These are phyloP conservation scores for Lactarius quietus DNA, from an alignment of 768 basidiomycete genomes.

Conservation along the genomic window DNA sequence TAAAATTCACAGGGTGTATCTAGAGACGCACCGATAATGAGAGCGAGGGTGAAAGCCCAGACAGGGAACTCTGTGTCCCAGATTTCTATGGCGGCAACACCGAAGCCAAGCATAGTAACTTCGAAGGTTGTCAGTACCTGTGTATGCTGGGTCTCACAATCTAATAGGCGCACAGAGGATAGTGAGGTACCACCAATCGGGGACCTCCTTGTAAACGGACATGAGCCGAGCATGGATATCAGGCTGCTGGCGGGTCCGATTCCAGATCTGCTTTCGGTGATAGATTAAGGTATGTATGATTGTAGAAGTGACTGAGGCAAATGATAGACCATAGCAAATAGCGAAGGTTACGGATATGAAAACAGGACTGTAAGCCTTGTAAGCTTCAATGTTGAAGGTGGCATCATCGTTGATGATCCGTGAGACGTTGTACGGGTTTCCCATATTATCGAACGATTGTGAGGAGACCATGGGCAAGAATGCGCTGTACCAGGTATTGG, in stretches of 20 bases:
- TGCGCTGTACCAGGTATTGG: too few relatives aligned
- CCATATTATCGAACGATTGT: slow-evolving; percentile 72
- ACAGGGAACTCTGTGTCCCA: too few relatives aligned
- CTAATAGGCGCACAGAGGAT: too few relatives aligned
- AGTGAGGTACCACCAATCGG: too few relatives aligned
- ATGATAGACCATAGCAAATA: slow-evolving; percentile 73
- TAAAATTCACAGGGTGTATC: neutral
- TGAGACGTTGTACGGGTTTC: slow-evolving; percentile 57
- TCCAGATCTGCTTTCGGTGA: slow-evolving; percentile 77
- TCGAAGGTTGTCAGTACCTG: too few relatives aligned
- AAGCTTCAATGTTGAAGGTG: slow-evolving; percentile 57
- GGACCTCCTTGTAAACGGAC: too few relatives aligned
- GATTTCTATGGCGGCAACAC: too few relatives aligned
- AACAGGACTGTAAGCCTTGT: too few relatives aligned
- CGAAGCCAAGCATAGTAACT: too few relatives aligned
- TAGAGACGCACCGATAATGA: slow-evolving; percentile 48
- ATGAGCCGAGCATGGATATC: slow-evolving; percentile 90
- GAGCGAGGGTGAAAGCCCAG: slow-evolving; percentile 69
- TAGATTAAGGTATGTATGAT: slow-evolving; percentile 67
- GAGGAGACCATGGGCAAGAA: too few relatives aligned
- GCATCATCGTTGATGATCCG: slow-evolving; percentile 50
- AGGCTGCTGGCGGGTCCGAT: slow-evolving; percentile 67
- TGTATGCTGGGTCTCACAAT: too few relatives aligned
- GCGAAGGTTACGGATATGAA: too few relatives aligned
- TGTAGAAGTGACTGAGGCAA: slow-evolving; percentile 75